Conservation (phyloP, 495 filamentous ascomycete species). For the Beverwykella pulmonaria region DNA sequence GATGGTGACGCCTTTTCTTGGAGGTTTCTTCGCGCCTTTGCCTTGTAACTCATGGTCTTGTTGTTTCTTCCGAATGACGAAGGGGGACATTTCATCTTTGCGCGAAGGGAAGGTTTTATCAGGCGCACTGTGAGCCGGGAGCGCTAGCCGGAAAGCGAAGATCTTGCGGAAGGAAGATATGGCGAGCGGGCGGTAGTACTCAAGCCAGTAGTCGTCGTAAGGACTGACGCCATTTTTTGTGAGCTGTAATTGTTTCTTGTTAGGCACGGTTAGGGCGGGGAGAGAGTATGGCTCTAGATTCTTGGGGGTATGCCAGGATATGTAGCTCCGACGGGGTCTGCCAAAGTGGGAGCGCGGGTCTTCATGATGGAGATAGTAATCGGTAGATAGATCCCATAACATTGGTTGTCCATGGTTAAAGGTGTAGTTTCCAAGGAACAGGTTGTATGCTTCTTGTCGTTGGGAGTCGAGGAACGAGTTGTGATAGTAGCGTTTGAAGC, state of each 20-base stretch:
- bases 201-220: slow-evolving; percentile 97
- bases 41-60: slow-evolving; percentile 47
- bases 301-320: slow-evolving; percentile 83
- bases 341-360: slow-evolving; percentile 73
- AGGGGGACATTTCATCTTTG: slow-evolving; percentile 71
- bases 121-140: slow-evolving; percentile 77
- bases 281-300: slow-evolving; percentile 59
- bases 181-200: slow-evolving; percentile 87
- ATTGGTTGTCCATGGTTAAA: slow-evolving; percentile 89
- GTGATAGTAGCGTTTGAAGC: slow-evolving; percentile 98
- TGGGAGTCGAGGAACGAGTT: slow-evolving; percentile 97
- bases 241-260: slow-evolving; percentile 32
- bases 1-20: slow-evolving; percentile 65
- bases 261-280: slow-evolving; percentile 42
- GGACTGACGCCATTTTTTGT: slow-evolving; percentile 62
- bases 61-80: slow-evolving; percentile 58
- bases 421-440: slow-evolving; percentile 96
- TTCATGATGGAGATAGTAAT: slow-evolving; percentile 94
- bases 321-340: slow-evolving; percentile 68
- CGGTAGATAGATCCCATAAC: slow-evolving; percentile 94
- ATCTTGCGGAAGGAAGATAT: slow-evolving; percentile 86
- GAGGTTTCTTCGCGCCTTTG: slow-evolving; percentile 50
- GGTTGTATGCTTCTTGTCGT: slow-evolving; percentile 95
- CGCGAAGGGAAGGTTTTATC: slow-evolving; percentile 69
- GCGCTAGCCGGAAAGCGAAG: slow-evolving; percentile 88